These are phyloP conservation scores for Spatholobus suberectus DNA, from an alignment of 306 rosid species.

Conservation along the genomic window DNA sequence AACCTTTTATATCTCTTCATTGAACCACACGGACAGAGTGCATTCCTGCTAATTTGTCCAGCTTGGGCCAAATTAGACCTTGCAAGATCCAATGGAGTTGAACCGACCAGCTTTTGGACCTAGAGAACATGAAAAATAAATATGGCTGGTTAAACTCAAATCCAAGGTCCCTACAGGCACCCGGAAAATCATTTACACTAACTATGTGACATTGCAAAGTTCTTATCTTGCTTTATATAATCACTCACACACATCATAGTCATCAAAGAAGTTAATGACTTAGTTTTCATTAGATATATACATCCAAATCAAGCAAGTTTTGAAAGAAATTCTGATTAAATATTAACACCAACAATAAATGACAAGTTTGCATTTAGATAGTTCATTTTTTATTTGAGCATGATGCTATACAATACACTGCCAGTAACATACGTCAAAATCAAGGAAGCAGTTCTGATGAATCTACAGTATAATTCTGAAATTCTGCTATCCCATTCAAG, in stretches of 20 bases:
- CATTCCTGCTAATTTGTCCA: conserved; percentile 92
- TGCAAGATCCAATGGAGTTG: conserved; percentile 79
- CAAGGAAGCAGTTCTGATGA: not conserved
- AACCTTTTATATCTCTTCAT: conserved; percentile 95
- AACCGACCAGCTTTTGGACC: conserved; percentile 90
- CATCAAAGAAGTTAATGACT: conserved; percentile 27
- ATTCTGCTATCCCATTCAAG: not conserved
- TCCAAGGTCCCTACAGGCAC: conserved; percentile 24
- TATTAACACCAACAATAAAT: not conserved
- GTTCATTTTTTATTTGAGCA: not conserved
- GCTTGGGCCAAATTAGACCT: conserved; percentile 82
- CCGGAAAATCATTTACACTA: not conserved
- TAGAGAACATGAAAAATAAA: conserved; percentile 41
- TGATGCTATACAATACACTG: not conserved
- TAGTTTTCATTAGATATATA: conserved; percentile 1
- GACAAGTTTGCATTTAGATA: not conserved
- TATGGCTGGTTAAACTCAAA: conserved; percentile 25
- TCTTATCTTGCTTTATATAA: conserved; percentile 1
- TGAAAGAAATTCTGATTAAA: not conserved
- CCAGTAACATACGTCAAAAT: not conserved
- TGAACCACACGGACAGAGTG: conserved; percentile 92
- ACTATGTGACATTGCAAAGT: not conserved
- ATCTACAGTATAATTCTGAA: not conserved
- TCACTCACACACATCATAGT: not conserved
- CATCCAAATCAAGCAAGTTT: conserved; percentile 15